Evolutionary conservation across 1,284 basidiomycete genomes (phyloP), one percentile per base, ranked within the genome.

Genomic region (Cutaneotrichosporon arboriforme): DNA sequence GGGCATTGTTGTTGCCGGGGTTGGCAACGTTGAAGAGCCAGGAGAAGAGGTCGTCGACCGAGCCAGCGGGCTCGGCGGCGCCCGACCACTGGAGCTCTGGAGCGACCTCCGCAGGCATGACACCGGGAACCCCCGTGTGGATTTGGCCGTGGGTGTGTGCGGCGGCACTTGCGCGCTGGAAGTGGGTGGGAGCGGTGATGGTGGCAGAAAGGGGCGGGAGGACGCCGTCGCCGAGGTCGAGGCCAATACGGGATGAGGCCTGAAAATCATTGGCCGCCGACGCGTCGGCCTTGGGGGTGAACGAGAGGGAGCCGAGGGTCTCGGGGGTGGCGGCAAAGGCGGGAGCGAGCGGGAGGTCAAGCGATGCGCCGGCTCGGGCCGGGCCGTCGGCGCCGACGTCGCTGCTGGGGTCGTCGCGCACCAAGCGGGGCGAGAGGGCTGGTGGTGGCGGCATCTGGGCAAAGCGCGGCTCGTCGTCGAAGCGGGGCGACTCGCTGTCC

Each of bases 291-390:
- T 49, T 42, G 15, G 50, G 43, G 12, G 46, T 48, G 35, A 57
- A 49, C 3, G 35, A 35, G 26, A 59, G 51, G n/a, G 42, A 35
- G 40, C 49, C 51, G 33, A 59, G 53, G 8, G 55, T 54, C 26
- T 60, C 59, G 23, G 55, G 59, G 1, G 59, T 60, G 17, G 48
- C 53, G 1, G 55, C 52, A 20, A 55, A 60, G 4, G 55, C 59
- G 1, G 59, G 59, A 1, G 59, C 55, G 10, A 57, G 48, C n/a
- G 55, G 55, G 10, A 57, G 41, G 35, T 51, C 42, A 12, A 44
- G 40, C 8, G 34, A 17, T 5, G 40, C 46, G 9, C 40, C 40
- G 46, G 41, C 41, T 15, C 23, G 52, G 9, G 45, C 46, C 23
- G 39, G 46, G 12, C 41, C 22, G 39, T 41, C 39, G 39, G 45